These are phyloP conservation scores for Mycena sp. DNA, from an alignment of 1,284 basidiomycete genomes.

Conservation along the genomic window DNA sequence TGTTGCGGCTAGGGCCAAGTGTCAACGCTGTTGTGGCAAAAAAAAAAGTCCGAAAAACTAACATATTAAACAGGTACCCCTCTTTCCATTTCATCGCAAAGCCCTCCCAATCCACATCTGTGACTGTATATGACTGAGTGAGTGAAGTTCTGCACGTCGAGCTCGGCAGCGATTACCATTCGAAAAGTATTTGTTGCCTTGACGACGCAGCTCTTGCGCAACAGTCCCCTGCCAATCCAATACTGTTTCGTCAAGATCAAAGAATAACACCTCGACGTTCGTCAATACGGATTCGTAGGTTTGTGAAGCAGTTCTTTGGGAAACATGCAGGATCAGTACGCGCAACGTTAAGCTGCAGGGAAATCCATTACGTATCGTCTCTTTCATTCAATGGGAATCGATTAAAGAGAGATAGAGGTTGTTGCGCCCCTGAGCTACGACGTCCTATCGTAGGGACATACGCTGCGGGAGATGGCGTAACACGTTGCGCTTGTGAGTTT, in stretches of 20 bases:
- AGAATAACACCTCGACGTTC: conserved; percentile 28
- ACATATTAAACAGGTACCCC: conserved; percentile 61
- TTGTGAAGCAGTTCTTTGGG: conserved; percentile 3
- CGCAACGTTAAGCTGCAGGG: not conserved
- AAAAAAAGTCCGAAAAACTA: too few relatives aligned
- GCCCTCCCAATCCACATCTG: conserved; percentile 23
- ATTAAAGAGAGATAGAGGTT: conserved; percentile 12
- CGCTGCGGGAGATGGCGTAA: conserved; percentile 3
- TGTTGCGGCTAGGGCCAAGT: conserved; percentile 2
- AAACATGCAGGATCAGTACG: not conserved
- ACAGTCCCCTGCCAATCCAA: conserved; percentile 28
- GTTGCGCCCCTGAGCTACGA: not conserved
- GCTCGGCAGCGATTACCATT: conserved; percentile 19
- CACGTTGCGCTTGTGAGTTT: conserved; percentile 1
- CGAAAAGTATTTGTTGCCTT: conserved; percentile 17
- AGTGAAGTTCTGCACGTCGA: not conserved
- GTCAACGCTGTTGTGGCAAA: not conserved
- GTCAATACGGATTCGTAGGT: conserved; percentile 23
- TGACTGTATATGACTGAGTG: not conserved
- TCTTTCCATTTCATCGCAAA: conserved; percentile 30
- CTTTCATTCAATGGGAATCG: conserved; percentile 25
- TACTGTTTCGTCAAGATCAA: conserved; percentile 29
- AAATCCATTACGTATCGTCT: conserved; percentile 16
- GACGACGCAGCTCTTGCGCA: conserved; percentile 16
- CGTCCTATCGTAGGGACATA: conserved; percentile 13